Evolutionary conservation across 345 rosid species (phyloP).

Genomic region (Diplotaxis tenuifolia): DNA sequence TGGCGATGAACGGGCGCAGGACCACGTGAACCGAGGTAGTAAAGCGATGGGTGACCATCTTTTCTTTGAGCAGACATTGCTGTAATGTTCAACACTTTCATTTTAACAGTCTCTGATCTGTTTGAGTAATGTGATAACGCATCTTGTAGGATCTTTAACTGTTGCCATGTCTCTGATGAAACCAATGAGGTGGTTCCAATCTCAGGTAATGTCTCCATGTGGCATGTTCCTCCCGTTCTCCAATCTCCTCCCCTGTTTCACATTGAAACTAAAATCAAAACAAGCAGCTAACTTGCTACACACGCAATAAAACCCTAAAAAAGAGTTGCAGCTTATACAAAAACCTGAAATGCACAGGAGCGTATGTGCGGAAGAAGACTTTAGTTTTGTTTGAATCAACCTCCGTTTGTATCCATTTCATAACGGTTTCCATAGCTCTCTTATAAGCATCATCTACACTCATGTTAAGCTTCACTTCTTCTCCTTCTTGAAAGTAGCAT

Average conservation of each 20-base stretch:
- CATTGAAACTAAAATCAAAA: background rate
- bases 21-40: conserved; percentile 51
- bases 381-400: conserved; percentile 54
- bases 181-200: conserved; percentile 36
- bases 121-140: conserved; percentile 39
- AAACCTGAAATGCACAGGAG: conserved; percentile 89
- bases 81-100: conserved; percentile 62
- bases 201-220: conserved; percentile 71
- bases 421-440: conserved; percentile 52
- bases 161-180: conserved; percentile 41
- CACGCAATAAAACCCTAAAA: background rate
- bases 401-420: conserved; percentile 54
- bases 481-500: conserved; percentile 68
- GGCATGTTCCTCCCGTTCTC: conserved; percentile 47
- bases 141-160: conserved; percentile 36
- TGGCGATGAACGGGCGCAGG: conserved; percentile 60
- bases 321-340: background rate
- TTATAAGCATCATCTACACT: conserved; percentile 54
- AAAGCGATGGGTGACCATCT: conserved; percentile 73
- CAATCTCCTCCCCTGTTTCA: conserved; percentile 58
- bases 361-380: conserved; percentile 67
- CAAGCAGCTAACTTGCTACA: background rate
- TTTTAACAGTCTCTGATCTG: conserved; percentile 34
- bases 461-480: conserved; percentile 57
- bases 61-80: conserved; percentile 55